A percentile compares a stretch with the other conserved stretches of the same genome.
These are phyloP conservation scores for Globisporangium spiculum DNA, from an alignment of 352 stramenopile species.

Conservation along the genomic window DNA sequence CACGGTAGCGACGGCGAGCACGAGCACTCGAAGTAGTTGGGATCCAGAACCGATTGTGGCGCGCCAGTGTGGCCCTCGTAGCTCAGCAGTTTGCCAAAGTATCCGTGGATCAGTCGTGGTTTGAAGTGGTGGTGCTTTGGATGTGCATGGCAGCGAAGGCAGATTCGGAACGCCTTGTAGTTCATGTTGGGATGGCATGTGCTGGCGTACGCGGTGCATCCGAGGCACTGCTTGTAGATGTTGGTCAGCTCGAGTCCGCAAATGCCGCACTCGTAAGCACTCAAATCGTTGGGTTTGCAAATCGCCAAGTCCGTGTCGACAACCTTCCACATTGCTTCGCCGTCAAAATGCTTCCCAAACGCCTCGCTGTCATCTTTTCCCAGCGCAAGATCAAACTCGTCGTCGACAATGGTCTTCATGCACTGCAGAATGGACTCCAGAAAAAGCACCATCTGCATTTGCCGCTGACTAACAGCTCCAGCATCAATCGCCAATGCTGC, in stretches of 20 bases:
- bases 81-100: conserved; percentile 67
- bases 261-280: conserved; percentile 63
- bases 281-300: conserved; percentile 19
- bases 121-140: conserved; percentile 77
- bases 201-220: conserved; percentile 66
- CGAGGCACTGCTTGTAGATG: conserved; percentile 83
- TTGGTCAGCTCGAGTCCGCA: conserved; percentile 79
- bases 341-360: conserved; percentile 72
- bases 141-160: conserved; percentile 67
- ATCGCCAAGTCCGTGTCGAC: conserved; percentile 52
- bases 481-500: conserved; percentile 40
- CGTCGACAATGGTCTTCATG: conserved; percentile 72
- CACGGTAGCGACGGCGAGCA: conserved; percentile 62
- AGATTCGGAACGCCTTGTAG: conserved; percentile 68
- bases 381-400: conserved; percentile 62
- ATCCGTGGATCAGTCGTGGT: conserved; percentile 48
- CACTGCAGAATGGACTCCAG: conserved; percentile 78
- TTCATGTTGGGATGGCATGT: conserved; percentile 56
- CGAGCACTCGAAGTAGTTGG: conserved; percentile 71
- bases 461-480: conserved; percentile 53
- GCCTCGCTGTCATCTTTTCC: conserved; percentile 70
- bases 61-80: conserved; percentile 78
- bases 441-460: conserved; percentile 81
- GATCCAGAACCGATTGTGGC: conserved; percentile 59
- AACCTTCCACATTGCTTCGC: conserved; percentile 68